Conservation (phyloP, 2,329 filamentous ascomycete species). For the Fusarium xylarioides region DNA sequence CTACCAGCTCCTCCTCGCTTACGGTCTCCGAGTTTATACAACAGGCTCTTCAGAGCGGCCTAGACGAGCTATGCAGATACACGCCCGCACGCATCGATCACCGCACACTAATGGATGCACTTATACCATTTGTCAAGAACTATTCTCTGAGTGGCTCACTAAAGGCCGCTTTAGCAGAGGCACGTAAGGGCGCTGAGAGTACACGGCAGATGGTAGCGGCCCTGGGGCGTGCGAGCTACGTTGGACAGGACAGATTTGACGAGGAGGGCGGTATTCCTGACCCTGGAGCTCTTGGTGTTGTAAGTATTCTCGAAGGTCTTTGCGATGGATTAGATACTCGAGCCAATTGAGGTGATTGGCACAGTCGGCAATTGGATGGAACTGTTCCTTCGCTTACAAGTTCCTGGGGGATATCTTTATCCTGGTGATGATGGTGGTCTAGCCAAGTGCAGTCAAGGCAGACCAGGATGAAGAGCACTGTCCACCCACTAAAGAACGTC, state of each 20-base stretch:
- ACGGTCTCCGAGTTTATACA: conserved; percentile 14
- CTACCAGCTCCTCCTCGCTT: background rate
- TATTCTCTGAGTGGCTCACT: conserved; percentile 56
- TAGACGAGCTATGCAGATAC: conserved; percentile 54
- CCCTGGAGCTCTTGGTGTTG: conserved; percentile 64
- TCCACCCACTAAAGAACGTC: background rate
- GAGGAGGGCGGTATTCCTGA: conserved; percentile 61
- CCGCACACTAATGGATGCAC: conserved; percentile 76
- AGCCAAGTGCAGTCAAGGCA: background rate
- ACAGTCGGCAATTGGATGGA: background rate
- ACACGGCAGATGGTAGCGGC: conserved; percentile 80
- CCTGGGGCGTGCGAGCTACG: conserved; percentile 77
- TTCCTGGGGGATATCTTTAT: background rate
- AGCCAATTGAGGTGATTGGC: background rate
- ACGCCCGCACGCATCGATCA: conserved; percentile 78
- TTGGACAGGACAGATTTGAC: conserved; percentile 74
- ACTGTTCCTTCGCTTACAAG: background rate
- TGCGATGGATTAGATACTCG: background rate
- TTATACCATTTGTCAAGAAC: conserved; percentile 73
- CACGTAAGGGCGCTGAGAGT: conserved; percentile 60
- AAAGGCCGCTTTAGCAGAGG: conserved; percentile 51
- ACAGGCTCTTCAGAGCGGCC: conserved; percentile 23
- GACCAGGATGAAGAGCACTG: background rate
- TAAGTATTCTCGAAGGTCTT: conserved; percentile 36
- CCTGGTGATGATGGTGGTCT: background rate